phyloP scores from a whole-genome alignment of 106 monocot genomes.

The Acanthochlamys bracteata region DNA sequence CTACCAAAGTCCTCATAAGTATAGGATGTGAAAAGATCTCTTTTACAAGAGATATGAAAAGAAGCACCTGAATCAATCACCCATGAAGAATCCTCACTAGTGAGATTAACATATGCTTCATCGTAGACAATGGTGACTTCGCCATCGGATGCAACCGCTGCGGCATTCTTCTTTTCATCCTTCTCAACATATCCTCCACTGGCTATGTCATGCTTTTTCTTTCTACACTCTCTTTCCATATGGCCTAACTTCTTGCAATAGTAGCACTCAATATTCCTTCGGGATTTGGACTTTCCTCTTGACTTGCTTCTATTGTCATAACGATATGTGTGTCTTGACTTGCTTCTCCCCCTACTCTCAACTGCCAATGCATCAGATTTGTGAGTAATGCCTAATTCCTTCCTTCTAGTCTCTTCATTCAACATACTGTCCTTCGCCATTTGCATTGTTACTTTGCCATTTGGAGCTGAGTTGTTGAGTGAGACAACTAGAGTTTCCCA shows the following conservation, averaged over 20 bases:
- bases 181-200: neutral
- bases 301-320: neutral
- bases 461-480: neutral
- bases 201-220: neutral
- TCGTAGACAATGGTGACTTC: constrained; percentile 1
- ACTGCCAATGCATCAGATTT: neutral
- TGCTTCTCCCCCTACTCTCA: constrained; percentile 1
- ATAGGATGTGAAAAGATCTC: constrained; percentile 2
- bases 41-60: constrained; percentile 2
- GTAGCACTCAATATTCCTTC: neutral
- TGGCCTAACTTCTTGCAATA: neutral
- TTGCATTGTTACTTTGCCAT: neutral
- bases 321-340: neutral
- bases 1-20: neutral
- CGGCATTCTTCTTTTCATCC: neutral
- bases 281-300: constrained; percentile 1
- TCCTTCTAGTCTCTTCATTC: constrained; percentile 7
- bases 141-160: neutral
- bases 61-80: constrained; percentile 4
- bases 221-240: neutral
- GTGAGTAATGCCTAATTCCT: neutral
- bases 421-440: neutral
- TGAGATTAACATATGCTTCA: neutral
- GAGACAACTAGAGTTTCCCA: constrained; percentile 4
- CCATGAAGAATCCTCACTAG: neutral